Base-by-base conservation (phyloP, 805 yeast species). In the Kazachstania kunashirensis region DNA sequence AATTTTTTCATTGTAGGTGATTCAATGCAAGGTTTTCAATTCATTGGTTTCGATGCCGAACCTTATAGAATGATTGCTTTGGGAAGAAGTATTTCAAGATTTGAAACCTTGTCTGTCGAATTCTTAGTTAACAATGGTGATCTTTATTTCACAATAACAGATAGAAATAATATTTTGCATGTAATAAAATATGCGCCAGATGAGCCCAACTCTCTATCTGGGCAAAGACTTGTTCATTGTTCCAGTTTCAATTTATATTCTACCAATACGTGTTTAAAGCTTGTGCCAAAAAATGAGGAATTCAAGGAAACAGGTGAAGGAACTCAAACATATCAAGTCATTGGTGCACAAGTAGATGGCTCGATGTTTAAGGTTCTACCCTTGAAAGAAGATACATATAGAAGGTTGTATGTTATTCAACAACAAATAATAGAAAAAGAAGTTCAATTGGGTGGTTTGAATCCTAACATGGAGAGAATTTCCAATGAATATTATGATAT, bases 31-130 rank as follows among this genome's bases (percentile, higher is more conserved):
- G 65, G 63, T 4, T 67, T 84, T 4, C 77, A 86, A 66, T 66
- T 92, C 39, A 77, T 79, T 20, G 96, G 96, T 1, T 88, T 86
- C 61, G 95, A 86, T 56, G 89, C 94, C 2, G 96, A 89, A 50
- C 99, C 99, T 1, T 88, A 84, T 55, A 65, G 96, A 45, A 77
- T 89, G 78, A 66, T 85, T 13, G 58, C 71, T 39, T 57, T 92
- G 35, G 88, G 94, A 7, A 83, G 80, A 52, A 95, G 88, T 54
- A 66, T 73, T 15, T 68, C 73, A 18, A 59, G 69, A 14, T 63
- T 81, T 30, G 81, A 77, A 49, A 79, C 82, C 0, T 66, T 70
- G 30, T 44, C 57, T 11, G 37, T 57, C 6, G 96, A 88, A 42
- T 85, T 88, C 52, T 58, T 84, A 18, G 73, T 77, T 12, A 70